A percentile compares a stretch with the other conserved stretches of the same genome.
Evolutionary conservation across 2,329 filamentous ascomycete genomes (phyloP).

Genomic region (Stachybotrys echinatus): DNA sequence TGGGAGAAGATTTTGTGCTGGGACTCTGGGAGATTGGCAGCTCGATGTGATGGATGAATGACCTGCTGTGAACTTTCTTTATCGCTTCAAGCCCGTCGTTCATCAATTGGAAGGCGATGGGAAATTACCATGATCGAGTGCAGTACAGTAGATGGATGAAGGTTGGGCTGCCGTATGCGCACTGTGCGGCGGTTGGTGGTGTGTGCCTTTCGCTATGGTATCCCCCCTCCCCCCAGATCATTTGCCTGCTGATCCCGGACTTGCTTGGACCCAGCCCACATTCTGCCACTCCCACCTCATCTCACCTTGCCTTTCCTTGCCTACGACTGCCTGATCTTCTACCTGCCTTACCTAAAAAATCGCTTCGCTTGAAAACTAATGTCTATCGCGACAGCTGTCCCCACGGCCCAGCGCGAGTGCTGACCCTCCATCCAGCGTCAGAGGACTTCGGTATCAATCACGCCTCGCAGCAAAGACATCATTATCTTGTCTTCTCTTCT

Average conservation of each 20-base stretch:
- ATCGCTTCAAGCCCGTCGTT: too few relatives aligned
- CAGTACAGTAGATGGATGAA: neutral
- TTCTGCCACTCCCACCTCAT: neutral
- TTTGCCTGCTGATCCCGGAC: neutral
- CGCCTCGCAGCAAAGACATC: neutral
- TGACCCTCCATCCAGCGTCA: slow-evolving; percentile 5
- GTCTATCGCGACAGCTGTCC: slow-evolving; percentile 16
- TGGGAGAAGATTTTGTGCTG: too few relatives aligned
- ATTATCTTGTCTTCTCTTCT: neutral
- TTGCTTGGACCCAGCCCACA: neutral
- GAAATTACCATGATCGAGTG: too few relatives aligned
- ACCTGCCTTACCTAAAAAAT: neutral
- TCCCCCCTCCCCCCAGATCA: neutral
- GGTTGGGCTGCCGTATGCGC: neutral
- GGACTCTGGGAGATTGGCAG: too few relatives aligned
- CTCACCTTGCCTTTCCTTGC: neutral
- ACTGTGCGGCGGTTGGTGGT: slow-evolving; percentile 4
- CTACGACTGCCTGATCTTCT: neutral
- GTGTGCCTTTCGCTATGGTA: neutral
- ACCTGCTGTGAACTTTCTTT: too few relatives aligned
- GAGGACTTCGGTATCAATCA: neutral
- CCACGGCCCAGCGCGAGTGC: slow-evolving; percentile 17
- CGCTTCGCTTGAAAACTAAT: slow-evolving; percentile 4
- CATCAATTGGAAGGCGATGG: too few relatives aligned
- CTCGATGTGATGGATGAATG: too few relatives aligned